Conservation (phyloP, 305 asterid species). For the Nicotiana rustica region DNA sequence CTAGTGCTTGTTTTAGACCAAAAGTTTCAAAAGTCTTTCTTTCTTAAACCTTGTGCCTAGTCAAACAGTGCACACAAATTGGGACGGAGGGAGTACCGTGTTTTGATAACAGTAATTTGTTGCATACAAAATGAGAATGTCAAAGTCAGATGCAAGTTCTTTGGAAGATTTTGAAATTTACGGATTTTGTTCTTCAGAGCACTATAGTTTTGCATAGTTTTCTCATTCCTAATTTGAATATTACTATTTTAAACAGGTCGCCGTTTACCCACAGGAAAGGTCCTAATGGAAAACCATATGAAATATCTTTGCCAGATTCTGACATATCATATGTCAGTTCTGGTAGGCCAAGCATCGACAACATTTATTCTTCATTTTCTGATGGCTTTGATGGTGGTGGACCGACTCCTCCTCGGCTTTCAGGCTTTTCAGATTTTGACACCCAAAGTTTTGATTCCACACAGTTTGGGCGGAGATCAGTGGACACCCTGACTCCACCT, state of each 20-base stretch:
- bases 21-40: too few species aligned
- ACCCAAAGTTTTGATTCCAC: slow-evolving; percentile 34
- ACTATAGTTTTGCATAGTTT: slow-evolving; percentile 6
- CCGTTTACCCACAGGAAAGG: slow-evolving; percentile 44
- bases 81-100: background rate
- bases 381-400: slow-evolving; percentile 40
- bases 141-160: background rate
- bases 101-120: background rate
- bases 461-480: slow-evolving; percentile 36
- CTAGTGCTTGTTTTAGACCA: too few species aligned
- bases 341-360: slow-evolving; percentile 39
- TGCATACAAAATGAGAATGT: background rate
- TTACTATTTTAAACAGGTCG: slow-evolving; percentile 41
- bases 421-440: slow-evolving; percentile 43
- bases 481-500: slow-evolving; percentile 29
- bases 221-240: slow-evolving; percentile 28
- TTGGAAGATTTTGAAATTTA: background rate
- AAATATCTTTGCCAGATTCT: slow-evolving; percentile 34
- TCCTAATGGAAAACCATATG: slow-evolving; percentile 44
- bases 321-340: slow-evolving; percentile 45
- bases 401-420: slow-evolving; percentile 40
- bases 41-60: too few species aligned
- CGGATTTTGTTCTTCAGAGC: background rate
- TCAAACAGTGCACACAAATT: too few species aligned
- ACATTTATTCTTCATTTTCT: slow-evolving; percentile 33